Conservation (phyloP, 306 rosid species). For the Malus sylvestris region DNA sequence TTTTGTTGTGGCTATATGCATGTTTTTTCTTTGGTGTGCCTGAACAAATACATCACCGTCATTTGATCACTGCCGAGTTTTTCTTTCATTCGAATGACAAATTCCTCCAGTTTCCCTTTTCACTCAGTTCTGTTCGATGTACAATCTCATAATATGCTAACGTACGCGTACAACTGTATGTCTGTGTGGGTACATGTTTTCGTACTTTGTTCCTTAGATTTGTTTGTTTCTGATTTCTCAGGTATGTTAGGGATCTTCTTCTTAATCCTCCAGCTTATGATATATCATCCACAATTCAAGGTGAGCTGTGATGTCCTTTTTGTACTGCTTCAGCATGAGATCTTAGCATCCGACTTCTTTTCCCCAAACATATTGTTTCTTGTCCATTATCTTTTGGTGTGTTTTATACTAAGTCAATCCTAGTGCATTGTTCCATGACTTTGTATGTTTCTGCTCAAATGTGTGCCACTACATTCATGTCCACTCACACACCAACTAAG, state of each 20-base stretch:
- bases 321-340: not conserved
- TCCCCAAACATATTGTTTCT: not conserved
- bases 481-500: not conserved
- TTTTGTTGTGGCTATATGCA: not conserved
- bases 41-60: too few relatives aligned
- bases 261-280: slow-evolving; percentile 91
- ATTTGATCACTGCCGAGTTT: not conserved
- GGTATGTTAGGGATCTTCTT: slow-evolving; percentile 82
- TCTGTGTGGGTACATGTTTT: not conserved
- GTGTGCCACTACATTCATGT: not conserved
- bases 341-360: not conserved
- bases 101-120: not conserved
- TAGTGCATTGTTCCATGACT: not conserved
- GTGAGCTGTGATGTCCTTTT: slow-evolving; percentile 28
- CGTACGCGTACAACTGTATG: not conserved
- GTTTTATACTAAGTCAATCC: not conserved
- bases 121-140: not conserved
- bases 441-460: not conserved
- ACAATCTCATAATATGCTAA: not conserved
- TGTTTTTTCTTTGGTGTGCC: not conserved
- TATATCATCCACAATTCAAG: slow-evolving; percentile 83
- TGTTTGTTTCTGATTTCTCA: slow-evolving; percentile 22
- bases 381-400: not conserved
- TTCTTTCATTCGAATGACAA: not conserved
- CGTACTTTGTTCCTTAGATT: not conserved